Percentiles rank a stretch among this genome's conserved stretches.
These are phyloP conservation scores for Arxiozyma heterogenica DNA, from an alignment of 1,139 yeast species.

Conservation along the genomic window DNA sequence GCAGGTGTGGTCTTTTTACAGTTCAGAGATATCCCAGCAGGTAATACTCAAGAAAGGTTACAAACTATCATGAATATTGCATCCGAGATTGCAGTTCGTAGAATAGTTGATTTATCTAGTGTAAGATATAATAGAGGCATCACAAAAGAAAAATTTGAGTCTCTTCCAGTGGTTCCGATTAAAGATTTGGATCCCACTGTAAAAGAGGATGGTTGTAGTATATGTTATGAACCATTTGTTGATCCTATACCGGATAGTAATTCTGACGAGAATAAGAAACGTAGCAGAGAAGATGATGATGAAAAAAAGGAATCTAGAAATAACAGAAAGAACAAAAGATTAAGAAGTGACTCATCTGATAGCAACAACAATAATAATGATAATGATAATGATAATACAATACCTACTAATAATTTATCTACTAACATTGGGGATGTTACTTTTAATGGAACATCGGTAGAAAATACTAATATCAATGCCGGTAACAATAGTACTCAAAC, in stretches of 20 bases:
- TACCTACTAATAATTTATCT: not conserved
- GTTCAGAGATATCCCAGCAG: slow-evolving; percentile 49
- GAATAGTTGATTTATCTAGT: not conserved
- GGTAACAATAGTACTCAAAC: slow-evolving; percentile 3
- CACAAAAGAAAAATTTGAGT: slow-evolving; percentile 43
- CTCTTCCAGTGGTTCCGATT: slow-evolving; percentile 35
- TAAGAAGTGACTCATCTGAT: not conserved
- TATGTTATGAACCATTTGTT: slow-evolving; percentile 56
- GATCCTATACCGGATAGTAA: slow-evolving; percentile 11
- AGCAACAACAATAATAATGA: not conserved
- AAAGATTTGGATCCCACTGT: slow-evolving; percentile 22
- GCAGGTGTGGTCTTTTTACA: slow-evolving; percentile 35
- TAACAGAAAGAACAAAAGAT: not conserved
- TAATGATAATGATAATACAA: no score
- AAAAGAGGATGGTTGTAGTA: slow-evolving; percentile 44
- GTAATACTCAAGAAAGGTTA: slow-evolving; percentile 28
- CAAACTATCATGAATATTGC: slow-evolving; percentile 55
- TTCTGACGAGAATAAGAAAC: slow-evolving; percentile 8
- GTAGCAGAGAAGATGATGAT: slow-evolving; percentile 18
- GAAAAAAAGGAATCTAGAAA: slow-evolving; percentile 6
- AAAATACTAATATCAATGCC: slow-evolving; percentile 4
- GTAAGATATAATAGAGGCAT: slow-evolving; percentile 38
- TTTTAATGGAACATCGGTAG: not conserved
- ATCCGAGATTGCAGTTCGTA: slow-evolving; percentile 35
- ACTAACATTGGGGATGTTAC: not conserved